Evolutionary conservation across 352 stramenopile genomes (phyloP).

Genomic region (Lagenidium sp.): DNA sequence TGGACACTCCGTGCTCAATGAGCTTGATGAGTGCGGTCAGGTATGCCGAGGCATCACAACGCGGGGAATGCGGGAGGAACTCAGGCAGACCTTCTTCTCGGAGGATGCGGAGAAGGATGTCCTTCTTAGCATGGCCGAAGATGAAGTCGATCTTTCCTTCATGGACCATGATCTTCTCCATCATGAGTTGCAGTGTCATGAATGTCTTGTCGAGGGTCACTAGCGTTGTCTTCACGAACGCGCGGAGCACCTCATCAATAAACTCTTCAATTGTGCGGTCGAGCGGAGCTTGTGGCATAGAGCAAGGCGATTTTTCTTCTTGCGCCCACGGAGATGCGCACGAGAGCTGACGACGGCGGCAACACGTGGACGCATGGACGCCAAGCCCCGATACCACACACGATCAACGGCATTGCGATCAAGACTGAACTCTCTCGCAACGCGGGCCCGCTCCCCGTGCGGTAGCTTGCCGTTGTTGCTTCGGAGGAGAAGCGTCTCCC

Average conservation of each 20-base stretch:
- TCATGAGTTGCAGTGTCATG: constrained; percentile 3
- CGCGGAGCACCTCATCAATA: background rate
- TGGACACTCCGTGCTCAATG: background rate
- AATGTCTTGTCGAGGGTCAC: constrained; percentile 4
- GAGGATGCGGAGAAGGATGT: constrained; percentile 1
- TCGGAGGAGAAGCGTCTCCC: background rate
- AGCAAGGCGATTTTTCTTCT: background rate
- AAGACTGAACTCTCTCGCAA: background rate
- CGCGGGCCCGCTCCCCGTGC: background rate
- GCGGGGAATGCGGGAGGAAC: too few relatives aligned
- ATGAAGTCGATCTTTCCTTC: background rate
- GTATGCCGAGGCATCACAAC: too few relatives aligned
- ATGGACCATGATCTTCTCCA: background rate
- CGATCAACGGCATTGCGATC: background rate
- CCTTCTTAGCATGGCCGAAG: constrained; percentile 1
- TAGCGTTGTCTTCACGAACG: background rate
- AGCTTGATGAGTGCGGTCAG: too few relatives aligned
- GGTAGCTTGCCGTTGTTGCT: background rate
- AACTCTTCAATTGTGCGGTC: background rate
- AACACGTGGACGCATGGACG: background rate
- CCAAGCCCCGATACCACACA: background rate
- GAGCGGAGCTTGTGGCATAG: background rate
- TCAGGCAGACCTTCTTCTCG: background rate
- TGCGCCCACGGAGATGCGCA: background rate
- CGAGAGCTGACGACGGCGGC: background rate